Percentiles rank a stretch among this genome's conserved stretches.
These are phyloP conservation scores for Pezicula neosporulosa DNA, from an alignment of 2,329 filamentous ascomycete species.

Conservation along the genomic window DNA sequence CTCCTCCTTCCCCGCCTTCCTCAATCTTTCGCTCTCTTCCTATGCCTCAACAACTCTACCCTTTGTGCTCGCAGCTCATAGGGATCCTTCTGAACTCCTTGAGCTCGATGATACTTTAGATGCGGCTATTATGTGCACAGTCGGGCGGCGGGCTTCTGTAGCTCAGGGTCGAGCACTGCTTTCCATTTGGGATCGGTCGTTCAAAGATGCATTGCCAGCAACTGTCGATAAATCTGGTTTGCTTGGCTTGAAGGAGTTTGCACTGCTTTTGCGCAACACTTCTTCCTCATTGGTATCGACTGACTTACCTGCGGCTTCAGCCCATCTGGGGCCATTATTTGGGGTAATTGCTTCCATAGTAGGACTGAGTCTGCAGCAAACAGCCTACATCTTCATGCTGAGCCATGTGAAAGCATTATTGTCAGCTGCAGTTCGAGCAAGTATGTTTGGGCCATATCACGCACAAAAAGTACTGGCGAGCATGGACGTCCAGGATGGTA, in stretches of 20 bases:
- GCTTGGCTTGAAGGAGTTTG: conserved; percentile 21
- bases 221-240: conserved; percentile 20
- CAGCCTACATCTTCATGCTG: conserved; percentile 73
- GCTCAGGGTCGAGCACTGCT: conserved; percentile 74
- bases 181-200: conserved; percentile 72
- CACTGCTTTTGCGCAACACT: conserved; percentile 17
- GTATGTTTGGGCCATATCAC: conserved; percentile 77
- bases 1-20: conserved; percentile 59
- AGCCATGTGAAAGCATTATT: conserved; percentile 74
- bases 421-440: conserved; percentile 73
- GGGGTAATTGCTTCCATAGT: conserved; percentile 63
- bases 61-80: conserved; percentile 68
- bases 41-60: conserved; percentile 71
- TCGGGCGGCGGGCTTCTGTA: conserved; percentile 70
- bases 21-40: conserved; percentile 66
- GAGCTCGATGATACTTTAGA: conserved; percentile 73
- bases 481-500: conserved; percentile 50
- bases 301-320: conserved; percentile 43
- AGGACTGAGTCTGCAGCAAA: conserved; percentile 55
- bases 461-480: conserved; percentile 71
- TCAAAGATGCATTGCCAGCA: conserved; percentile 38
- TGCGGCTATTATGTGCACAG: conserved; percentile 74
- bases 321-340: conserved; percentile 69
- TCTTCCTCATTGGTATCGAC: conserved; percentile 12
- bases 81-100: conserved; percentile 46